Conservation (phyloP, 805 yeast species). For the Candida railenensis region DNA sequence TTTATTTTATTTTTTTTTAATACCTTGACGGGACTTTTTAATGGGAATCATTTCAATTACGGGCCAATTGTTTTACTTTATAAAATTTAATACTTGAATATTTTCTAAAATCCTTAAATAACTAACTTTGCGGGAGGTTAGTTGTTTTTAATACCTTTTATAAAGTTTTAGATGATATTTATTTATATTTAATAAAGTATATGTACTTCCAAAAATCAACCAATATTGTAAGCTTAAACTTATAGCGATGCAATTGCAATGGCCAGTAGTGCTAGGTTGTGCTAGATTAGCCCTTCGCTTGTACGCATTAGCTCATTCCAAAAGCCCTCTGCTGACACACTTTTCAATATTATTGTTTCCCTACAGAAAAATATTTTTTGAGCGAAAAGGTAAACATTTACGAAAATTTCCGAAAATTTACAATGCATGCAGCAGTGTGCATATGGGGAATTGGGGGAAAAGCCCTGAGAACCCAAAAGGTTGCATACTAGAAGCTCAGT, state of each 20-base stretch:
- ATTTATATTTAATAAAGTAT: not conserved
- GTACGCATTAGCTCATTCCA: too few relatives aligned
- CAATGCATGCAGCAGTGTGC: not conserved
- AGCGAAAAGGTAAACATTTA: conserved; percentile 1
- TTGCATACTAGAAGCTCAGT: too few relatives aligned
- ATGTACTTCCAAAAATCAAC: not conserved
- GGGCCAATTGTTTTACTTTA: conserved; percentile 2
- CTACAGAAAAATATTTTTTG: too few relatives aligned
- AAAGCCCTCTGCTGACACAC: too few relatives aligned
- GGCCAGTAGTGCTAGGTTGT: too few relatives aligned
- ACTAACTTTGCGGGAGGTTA: conserved; percentile 8
- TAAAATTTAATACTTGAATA: not conserved
- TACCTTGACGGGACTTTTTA: conserved; percentile 3
- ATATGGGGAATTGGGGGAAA: too few relatives aligned
- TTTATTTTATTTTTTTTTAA: conserved; percentile 1
- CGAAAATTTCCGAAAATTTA: not conserved
- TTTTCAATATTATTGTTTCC: too few relatives aligned
- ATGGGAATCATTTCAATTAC: conserved; percentile 3
- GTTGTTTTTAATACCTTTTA: conserved; percentile 1
- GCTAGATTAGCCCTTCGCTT: too few relatives aligned
- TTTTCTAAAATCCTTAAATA: not conserved
- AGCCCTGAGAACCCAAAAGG: too few relatives aligned
- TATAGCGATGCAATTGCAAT: not conserved
- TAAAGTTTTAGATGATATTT: not conserved
- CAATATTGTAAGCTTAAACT: too few relatives aligned